phyloP scores from a whole-genome alignment of 805 yeast genomes.

The Cephaloascus albidus region DNA sequence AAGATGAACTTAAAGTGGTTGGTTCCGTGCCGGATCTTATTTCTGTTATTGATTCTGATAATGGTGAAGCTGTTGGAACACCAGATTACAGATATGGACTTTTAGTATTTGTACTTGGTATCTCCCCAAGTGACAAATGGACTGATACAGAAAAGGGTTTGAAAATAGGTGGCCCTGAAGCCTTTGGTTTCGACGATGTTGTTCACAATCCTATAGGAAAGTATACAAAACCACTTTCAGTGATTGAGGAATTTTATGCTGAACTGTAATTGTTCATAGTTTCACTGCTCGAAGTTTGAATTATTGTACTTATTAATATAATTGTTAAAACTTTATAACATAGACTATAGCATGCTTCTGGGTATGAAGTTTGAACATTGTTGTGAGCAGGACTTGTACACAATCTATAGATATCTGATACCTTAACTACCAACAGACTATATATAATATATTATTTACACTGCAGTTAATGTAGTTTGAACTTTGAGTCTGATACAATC shows the following conservation, averaged over 20 bases:
- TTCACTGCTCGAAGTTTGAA: no score
- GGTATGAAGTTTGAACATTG: no score
- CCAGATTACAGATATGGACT: constrained; percentile 39
- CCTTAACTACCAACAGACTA: no score
- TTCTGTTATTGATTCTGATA: constrained; percentile 28
- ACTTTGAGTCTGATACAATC: no score
- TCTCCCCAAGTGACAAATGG: constrained; percentile 28
- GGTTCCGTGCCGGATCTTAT: constrained; percentile 38
- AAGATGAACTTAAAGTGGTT: constrained; percentile 15
- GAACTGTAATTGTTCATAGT: no score
- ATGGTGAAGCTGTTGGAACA: constrained; percentile 38
- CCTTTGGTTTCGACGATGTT: constrained; percentile 25
- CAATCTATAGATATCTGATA: no score
- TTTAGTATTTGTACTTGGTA: constrained; percentile 29
- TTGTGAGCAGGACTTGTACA: no score
- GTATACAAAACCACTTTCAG: constrained; percentile 23
- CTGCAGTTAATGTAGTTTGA: no score
- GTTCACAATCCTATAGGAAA: constrained; percentile 26
- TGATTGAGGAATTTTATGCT: constrained; percentile 32
- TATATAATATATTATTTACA: no score
- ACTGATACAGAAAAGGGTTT: constrained; percentile 23
- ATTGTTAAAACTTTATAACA: no score
- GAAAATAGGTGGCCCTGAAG: constrained; percentile 31
- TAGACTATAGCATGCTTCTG: no score
- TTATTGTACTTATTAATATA: no score